phyloP scores from a whole-genome alignment of 805 yeast species.

The Komagataella populi region DNA sequence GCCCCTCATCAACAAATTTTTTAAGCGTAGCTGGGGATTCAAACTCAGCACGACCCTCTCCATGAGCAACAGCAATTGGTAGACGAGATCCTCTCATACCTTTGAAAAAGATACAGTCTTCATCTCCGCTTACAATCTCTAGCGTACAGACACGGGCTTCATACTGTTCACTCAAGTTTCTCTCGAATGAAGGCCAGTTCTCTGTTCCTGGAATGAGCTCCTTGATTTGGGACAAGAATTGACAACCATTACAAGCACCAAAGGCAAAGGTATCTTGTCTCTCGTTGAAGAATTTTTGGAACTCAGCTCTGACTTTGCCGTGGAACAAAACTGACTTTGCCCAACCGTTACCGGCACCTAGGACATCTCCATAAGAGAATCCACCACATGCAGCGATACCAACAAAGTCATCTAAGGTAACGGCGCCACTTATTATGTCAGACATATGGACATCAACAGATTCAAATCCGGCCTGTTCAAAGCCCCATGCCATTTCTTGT shows the following conservation, averaged over 20 bases:
- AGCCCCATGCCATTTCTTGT: conserved; percentile 96
- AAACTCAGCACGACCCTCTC: conserved; percentile 90
- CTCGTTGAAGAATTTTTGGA: conserved; percentile 67
- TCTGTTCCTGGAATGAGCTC: conserved; percentile 86
- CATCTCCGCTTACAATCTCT: conserved; percentile 44
- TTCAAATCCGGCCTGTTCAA: conserved; percentile 88
- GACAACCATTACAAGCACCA: conserved; percentile 99
- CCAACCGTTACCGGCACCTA: conserved; percentile 99
- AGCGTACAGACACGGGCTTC: conserved; percentile 92
- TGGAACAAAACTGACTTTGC: conserved; percentile 90
- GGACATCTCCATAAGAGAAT: conserved; percentile 95
- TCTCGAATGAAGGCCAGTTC: conserved; percentile 92
- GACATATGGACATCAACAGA: conserved; percentile 96
- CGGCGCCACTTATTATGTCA: conserved; percentile 66
- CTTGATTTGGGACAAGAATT: conserved; percentile 79
- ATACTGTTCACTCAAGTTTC: conserved; percentile 85
- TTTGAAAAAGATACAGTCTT: conserved; percentile 52
- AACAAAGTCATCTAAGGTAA: conserved; percentile 63
- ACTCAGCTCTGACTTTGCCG: conserved; percentile 62
- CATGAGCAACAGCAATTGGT: conserved; percentile 98
- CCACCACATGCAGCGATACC: conserved; percentile 99
- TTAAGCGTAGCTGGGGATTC: conserved; percentile 27
- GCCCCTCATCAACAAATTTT: conserved; percentile 34
- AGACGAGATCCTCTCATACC: conserved; percentile 88
- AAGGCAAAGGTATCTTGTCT: conserved; percentile 90